Percentiles rank a stretch among this genome's conserved stretches.
Conservation (phyloP, 306 rosid genomes). For the Vicia villosa region DNA sequence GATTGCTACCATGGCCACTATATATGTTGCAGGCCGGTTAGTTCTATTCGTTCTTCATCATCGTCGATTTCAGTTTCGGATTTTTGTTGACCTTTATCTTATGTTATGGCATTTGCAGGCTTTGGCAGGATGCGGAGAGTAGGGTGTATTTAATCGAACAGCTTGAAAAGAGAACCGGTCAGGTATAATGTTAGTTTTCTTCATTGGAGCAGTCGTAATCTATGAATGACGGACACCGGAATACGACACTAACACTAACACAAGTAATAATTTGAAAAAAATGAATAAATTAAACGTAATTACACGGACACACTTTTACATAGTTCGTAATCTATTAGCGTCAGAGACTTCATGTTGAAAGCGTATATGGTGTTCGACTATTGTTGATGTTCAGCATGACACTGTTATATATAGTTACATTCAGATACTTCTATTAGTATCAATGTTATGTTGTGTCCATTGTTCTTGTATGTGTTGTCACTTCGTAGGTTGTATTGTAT, state of each 20-base stretch:
- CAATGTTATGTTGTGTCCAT: not conserved
- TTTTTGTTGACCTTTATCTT: not conserved
- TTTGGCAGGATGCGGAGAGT: constrained; percentile 72
- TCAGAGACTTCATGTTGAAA: not conserved
- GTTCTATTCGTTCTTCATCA: constrained; percentile 9
- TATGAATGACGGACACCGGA: no score
- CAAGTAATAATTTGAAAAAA: no score
- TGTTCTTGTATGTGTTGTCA: not conserved
- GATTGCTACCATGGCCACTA: constrained; percentile 68
- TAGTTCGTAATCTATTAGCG: not conserved
- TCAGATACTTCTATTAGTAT: not conserved
- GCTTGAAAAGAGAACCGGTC: constrained; percentile 50
- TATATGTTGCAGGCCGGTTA: constrained; percentile 77
- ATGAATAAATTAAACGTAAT: no score
- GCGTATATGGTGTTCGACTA: not conserved
- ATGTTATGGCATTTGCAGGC: constrained; percentile 39
- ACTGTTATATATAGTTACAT: not conserved
- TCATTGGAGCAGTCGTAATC: not conserved
- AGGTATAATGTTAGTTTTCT: constrained; percentile 46
- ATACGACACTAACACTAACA: no score
- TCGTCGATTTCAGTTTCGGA: not conserved
- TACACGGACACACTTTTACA: no score
- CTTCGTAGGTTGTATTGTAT: not conserved
- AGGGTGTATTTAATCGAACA: constrained; percentile 57
- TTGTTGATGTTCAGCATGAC: not conserved